A percentile compares a stretch with the other conserved stretches of the same genome.
These are phyloP conservation scores for Aspergillus oerlinghausenensis DNA, from an alignment of 2,329 filamentous ascomycete species.

Conservation along the genomic window DNA sequence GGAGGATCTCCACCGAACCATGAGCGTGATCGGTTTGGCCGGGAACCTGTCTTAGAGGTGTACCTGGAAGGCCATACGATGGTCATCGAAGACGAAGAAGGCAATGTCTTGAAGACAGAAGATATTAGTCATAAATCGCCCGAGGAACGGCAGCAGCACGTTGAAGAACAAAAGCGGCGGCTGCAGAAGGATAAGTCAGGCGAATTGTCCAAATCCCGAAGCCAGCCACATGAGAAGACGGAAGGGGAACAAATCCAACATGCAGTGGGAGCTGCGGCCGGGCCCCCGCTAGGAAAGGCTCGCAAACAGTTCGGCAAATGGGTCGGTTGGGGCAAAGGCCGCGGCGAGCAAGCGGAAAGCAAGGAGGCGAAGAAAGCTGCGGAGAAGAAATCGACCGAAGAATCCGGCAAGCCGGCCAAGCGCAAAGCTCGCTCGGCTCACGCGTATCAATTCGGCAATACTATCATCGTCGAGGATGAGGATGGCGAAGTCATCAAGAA, in stretches of 20 bases:
- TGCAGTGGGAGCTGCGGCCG: slow-evolving; percentile 31
- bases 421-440: slow-evolving; percentile 53
- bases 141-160: slow-evolving; percentile 60
- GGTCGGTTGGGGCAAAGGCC: slow-evolving; percentile 38
- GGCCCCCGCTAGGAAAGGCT: slow-evolving; percentile 35
- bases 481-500: slow-evolving; percentile 66
- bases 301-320: slow-evolving; percentile 47
- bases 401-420: slow-evolving; percentile 19
- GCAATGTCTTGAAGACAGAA: slow-evolving; percentile 73
- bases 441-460: slow-evolving; percentile 65
- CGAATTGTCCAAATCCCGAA: slow-evolving; percentile 44
- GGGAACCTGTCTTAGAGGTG: slow-evolving; percentile 54
- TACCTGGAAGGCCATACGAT: slow-evolving; percentile 77
- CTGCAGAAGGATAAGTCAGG: slow-evolving; percentile 51
- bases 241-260: slow-evolving; percentile 42
- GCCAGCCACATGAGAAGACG: slow-evolving; percentile 39
- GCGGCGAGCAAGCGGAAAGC: slow-evolving; percentile 10
- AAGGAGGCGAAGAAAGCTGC: slow-evolving; percentile 24
- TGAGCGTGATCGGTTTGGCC: slow-evolving; percentile 28
- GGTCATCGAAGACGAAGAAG: slow-evolving; percentile 78
- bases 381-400: slow-evolving; percentile 15
- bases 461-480: slow-evolving; percentile 66
- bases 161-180: slow-evolving; percentile 44
- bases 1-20: slow-evolving; percentile 37
- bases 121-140: slow-evolving; percentile 44